These are phyloP conservation scores for Fusarium tupiense DNA, from an alignment of 2,329 filamentous ascomycete genomes.

Conservation along the genomic window DNA sequence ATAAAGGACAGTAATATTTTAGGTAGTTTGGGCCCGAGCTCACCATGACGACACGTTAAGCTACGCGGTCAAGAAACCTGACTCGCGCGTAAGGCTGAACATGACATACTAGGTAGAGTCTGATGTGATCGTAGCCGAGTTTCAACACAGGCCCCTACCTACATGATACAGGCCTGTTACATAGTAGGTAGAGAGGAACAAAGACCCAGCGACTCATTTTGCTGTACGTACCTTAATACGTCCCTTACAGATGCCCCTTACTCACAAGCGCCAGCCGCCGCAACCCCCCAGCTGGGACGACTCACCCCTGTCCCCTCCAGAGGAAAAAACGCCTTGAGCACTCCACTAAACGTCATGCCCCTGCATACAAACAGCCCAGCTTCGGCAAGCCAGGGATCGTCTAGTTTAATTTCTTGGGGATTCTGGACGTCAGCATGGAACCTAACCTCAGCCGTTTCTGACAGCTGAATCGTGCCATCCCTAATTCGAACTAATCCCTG, in stretches of 20 bases:
- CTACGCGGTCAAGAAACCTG: background rate
- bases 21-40: background rate
- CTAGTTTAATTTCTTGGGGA: slow-evolving; percentile 17
- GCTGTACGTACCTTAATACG: background rate
- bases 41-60: background rate
- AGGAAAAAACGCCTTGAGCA: slow-evolving; percentile 29
- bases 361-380: slow-evolving; percentile 8
- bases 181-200: background rate
- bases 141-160: background rate
- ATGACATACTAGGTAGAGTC: background rate
- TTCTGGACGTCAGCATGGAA: slow-evolving; percentile 5
- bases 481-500: background rate
- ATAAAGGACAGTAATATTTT: background rate
- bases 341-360: slow-evolving; percentile 29
- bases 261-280: slow-evolving; percentile 12
- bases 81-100: slow-evolving; percentile 17
- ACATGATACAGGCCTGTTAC: background rate
- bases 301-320: background rate
- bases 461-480: slow-evolving; percentile 3
- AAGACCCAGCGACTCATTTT: background rate
- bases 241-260: background rate
- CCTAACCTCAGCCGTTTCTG: slow-evolving; percentile 20
- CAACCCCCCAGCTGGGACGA: background rate
- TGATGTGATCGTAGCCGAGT: background rate
- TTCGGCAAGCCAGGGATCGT: slow-evolving; percentile 13